Conservation (phyloP, 176 grass and related monocot species). For the Aegilops tauschii region DNA sequence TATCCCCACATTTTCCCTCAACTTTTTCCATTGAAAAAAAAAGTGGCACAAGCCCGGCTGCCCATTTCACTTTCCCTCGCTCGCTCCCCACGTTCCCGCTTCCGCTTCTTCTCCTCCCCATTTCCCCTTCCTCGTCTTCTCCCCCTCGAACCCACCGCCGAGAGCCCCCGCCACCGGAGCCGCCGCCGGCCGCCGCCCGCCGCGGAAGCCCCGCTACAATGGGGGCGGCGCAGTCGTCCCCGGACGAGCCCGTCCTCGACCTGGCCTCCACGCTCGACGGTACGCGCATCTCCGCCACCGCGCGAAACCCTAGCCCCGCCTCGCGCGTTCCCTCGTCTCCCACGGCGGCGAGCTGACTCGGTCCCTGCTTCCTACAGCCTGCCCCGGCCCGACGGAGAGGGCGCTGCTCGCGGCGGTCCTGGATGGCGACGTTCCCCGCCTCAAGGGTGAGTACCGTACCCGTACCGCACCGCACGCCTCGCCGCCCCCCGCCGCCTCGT, state of each 20-base stretch:
- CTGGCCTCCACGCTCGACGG: background rate
- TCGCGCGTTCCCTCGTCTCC: background rate
- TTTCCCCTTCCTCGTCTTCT: background rate
- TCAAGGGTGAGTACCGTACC: constrained; percentile 3
- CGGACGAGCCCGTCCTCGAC: background rate
- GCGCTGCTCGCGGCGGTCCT: background rate
- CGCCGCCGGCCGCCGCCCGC: background rate
- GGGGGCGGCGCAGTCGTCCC: background rate
- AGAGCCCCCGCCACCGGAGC: background rate
- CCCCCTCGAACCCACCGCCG: background rate
- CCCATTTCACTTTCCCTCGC: background rate
- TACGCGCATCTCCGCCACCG: background rate
- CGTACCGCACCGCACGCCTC: background rate
- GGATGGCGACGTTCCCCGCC: background rate
- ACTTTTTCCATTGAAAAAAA: too few relatives aligned
- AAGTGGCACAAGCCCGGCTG: background rate
- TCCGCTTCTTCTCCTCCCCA: background rate
- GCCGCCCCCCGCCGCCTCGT: background rate
- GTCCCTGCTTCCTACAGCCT: background rate
- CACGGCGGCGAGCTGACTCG: background rate
- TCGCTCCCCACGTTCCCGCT: background rate
- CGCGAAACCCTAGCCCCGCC: constrained; percentile 2
- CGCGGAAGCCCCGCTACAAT: background rate
- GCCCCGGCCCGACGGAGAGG: background rate
- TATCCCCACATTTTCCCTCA: too few relatives aligned